Base-by-base conservation (phyloP, 2,329 filamentous ascomycete genomes). In the Pleoardoris graminearum region DNA sequence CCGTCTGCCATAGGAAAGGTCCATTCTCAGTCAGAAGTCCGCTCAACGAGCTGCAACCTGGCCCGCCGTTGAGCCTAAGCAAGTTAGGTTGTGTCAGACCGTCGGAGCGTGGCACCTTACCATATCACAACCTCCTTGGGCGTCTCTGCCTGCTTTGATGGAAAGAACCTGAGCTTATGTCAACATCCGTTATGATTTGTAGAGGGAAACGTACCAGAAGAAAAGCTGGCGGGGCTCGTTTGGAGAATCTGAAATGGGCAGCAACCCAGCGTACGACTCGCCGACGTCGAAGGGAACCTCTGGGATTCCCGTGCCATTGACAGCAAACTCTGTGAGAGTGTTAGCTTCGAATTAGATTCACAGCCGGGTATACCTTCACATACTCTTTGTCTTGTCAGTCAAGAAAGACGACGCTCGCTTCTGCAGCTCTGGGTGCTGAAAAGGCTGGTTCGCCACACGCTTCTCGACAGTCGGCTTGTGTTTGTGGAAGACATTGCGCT, bases 11-110 rank as follows among this genome's bases (percentile, higher is more conserved):
- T 1, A 59, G 68, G 46, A 72, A 72, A 0, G 89, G 87, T 0
- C 90, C 89, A 61, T 91, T 92, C 62, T 93, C 89, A 45, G 90
- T 87, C 8, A 93, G 69, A 1, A 92, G 76, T 7, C 87, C 88
- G 59, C 85, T 80, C 6, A 90, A 78, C 1, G 85, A 88, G 27
- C 63, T 69, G 56, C 75, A 76, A 2, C 74, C 75, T 6, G 74
- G 74, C 7, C 71, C 71, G 23, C 71, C 71, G 41, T 74, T 74
- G 44, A 73, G 63, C 69, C 67, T 70, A 35, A 12, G 17, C 1
- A 8, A 2, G 33, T 63, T 39, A 61, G 54, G 30, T 8, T 51
- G 19, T 50, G 36, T 8, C n/a, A 0, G 12, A 7, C 5, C 35
- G 1, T 10, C n/a, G 29, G 10, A n/a, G 6, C 5, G 14, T 16